Percentiles rank a stretch among this genome's conserved stretches.
Evolutionary conservation across 164 flowering plant species (phyloP).

Genomic region (Kalanchoe fedtschenkoi): DNA sequence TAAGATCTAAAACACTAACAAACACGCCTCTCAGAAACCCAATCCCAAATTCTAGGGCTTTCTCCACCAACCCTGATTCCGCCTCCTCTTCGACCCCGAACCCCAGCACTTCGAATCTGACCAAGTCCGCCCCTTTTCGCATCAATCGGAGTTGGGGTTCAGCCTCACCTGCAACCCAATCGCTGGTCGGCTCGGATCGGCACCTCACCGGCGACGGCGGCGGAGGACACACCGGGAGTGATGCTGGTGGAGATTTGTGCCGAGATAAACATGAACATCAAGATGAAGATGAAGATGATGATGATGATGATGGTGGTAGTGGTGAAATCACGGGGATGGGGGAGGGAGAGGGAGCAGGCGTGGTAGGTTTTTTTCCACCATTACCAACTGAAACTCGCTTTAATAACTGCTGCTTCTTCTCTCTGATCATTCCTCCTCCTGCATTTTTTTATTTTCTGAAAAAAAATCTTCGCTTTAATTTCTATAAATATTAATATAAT

Average conservation of each 20-base stretch:
- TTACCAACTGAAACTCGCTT: constrained; percentile 11
- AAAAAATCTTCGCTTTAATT: no score
- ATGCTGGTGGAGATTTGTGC: no score
- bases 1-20: constrained; percentile 8
- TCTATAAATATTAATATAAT: no score
- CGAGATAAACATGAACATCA: no score
- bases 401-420: not conserved
- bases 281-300: no score
- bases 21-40: constrained; percentile 6
- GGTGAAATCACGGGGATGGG: not conserved
- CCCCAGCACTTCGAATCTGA: not conserved
- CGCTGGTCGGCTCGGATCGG: no score
- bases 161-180: no score
- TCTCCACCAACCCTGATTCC: not conserved
- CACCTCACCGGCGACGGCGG: not conserved
- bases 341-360: no score
- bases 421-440: no score
- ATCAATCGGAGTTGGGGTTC: not conserved
- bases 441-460: not conserved
- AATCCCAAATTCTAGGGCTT: constrained; percentile 7
- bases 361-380: constrained; percentile 12
- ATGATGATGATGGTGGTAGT: constrained; percentile 12
- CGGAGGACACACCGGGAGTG: no score
- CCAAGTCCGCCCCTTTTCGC: not conserved
- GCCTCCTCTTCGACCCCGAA: not conserved